These are phyloP conservation scores for Cercospora citrullina DNA, from an alignment of 2,329 filamentous ascomycete species.

Conservation along the genomic window DNA sequence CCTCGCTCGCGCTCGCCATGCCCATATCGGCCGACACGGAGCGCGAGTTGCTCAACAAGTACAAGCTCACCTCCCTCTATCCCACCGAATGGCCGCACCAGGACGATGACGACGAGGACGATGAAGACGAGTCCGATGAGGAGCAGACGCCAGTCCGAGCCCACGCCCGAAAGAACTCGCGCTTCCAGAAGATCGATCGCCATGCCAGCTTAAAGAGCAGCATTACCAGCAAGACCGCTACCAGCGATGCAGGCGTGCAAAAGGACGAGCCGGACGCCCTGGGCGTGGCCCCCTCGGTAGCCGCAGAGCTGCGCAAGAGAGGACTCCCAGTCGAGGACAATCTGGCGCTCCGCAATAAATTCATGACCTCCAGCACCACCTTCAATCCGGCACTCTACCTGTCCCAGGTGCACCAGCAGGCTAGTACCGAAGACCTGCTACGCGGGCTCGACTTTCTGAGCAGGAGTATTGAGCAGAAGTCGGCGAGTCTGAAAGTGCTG, in stretches of 20 bases:
- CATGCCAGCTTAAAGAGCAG: constrained; percentile 69
- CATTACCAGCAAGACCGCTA: constrained; percentile 55
- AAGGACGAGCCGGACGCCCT: constrained; percentile 91
- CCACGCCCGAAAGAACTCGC: constrained; percentile 39
- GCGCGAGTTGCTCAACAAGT: constrained; percentile 79
- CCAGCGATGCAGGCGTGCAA: constrained; percentile 72
- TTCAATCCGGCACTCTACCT: constrained; percentile 92
- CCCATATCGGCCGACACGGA: constrained; percentile 67
- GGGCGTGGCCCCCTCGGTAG: constrained; percentile 83
- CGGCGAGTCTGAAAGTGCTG: constrained; percentile 89
- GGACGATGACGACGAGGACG: constrained; percentile 43
- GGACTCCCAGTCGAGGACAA: constrained; percentile 86
- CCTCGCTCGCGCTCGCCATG: constrained; percentile 27
- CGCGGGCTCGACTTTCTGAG: constrained; percentile 83
- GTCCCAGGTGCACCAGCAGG: constrained; percentile 84
- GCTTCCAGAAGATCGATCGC: constrained; percentile 79
- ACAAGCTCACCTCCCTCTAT: constrained; percentile 76
- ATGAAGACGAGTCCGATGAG: constrained; percentile 45
- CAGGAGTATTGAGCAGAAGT: constrained; percentile 94
- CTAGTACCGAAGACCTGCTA: constrained; percentile 77
- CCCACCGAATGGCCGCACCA: constrained; percentile 85
- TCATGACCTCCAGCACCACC: constrained; percentile 90
- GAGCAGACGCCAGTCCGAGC: constrained; percentile 27
- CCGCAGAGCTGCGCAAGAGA: constrained; percentile 72
- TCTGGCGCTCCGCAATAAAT: constrained; percentile 70